Percentiles rank a stretch among this genome's conserved stretches.
These are phyloP conservation scores for Paraphoma sp. DNA, from an alignment of 2,329 filamentous ascomycete species.

Conservation along the genomic window DNA sequence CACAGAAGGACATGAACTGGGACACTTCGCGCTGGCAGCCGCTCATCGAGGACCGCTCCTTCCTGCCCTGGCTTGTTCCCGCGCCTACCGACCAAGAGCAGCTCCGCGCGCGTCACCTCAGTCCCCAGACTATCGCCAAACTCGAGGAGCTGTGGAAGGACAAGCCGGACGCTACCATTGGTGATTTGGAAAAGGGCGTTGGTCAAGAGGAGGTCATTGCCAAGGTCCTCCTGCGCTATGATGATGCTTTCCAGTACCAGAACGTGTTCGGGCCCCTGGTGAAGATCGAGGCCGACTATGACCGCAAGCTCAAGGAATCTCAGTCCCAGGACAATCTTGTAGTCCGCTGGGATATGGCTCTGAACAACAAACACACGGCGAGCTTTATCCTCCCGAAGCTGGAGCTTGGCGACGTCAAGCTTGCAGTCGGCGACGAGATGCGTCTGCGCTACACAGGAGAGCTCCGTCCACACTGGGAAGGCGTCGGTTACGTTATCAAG, in stretches of 20 bases:
- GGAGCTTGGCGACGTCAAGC: constrained; percentile 95
- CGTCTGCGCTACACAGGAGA: constrained; percentile 95
- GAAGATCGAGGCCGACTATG: constrained; percentile 99
- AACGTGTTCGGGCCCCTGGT: constrained; percentile 98
- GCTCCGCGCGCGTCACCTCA: constrained; percentile 89
- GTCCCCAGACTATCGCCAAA: constrained; percentile 92
- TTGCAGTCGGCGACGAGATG: constrained; percentile 98
- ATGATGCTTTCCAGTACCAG: constrained; percentile 97
- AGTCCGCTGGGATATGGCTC: constrained; percentile 90
- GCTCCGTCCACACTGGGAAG: constrained; percentile 90
- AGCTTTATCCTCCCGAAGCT: constrained; percentile 97
- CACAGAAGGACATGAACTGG: constrained; percentile 99
- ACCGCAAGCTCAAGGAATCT: constrained; percentile 97
- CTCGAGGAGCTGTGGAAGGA: constrained; percentile 99
- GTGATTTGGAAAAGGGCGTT: constrained; percentile 88
- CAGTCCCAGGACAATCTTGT: constrained; percentile 96
- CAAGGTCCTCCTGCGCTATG: constrained; percentile 90
- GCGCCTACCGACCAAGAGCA: constrained; percentile 93
- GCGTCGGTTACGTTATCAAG: constrained; percentile 98
- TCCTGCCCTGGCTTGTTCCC: constrained; percentile 90
- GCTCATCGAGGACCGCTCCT: constrained; percentile 94
- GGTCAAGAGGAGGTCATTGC: constrained; percentile 95
- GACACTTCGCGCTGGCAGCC: constrained; percentile 98
- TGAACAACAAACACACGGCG: constrained; percentile 97
- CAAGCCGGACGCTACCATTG: constrained; percentile 84